Base-by-base conservation (phyloP, 495 filamentous ascomycete species). In the Aspergillus conjunctus region DNA sequence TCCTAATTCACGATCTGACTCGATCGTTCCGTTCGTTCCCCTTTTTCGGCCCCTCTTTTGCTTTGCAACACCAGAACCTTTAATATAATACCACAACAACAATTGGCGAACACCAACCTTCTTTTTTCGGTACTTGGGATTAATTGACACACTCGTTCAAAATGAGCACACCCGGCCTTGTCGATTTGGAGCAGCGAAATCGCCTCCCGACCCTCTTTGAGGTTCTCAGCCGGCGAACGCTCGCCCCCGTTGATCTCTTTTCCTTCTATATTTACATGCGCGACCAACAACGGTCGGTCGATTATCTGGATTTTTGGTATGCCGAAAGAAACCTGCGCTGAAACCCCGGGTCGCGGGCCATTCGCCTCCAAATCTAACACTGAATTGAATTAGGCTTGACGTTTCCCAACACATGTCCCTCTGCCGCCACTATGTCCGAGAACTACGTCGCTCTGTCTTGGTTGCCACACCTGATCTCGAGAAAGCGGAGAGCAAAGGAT, bases 231-330 rank as follows among this genome's bases (percentile, higher is more conserved):
- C 86, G 95, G 54, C 85, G 90, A 46, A 99, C 94, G 3, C 81
- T 93, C 18, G 87, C 95, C 46, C 94, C 94, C 0, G 93, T 98
- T 39, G 95, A 98, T 71, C 84, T 99, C 11, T 98, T 94, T 79
- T 96, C 93, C 3, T 98, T 98, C 81, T 98, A 98, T 80, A 98
- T 99, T 67, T 99, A 96, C 76, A 99, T 99, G 94, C 84, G 94
- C 58, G 95, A 99, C 72, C 92, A 97, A 76, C 93, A 98, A 71
- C 85, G 93, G 71, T 96, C 93, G 4, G 92, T 99, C 9, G 94
- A 99, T 68, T 98, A 98, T 66, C 80, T 99, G 14, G 94, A 99
- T 73, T 99, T 99, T 74, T 99, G 95, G 94, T 98, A 79, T 22
- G 60, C 17, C 49, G n/a, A 11, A 20, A 2, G 26, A 26, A 26